Conservation (phyloP, 805 yeast genomes). For the Schwanniomyces polymorphus region DNA sequence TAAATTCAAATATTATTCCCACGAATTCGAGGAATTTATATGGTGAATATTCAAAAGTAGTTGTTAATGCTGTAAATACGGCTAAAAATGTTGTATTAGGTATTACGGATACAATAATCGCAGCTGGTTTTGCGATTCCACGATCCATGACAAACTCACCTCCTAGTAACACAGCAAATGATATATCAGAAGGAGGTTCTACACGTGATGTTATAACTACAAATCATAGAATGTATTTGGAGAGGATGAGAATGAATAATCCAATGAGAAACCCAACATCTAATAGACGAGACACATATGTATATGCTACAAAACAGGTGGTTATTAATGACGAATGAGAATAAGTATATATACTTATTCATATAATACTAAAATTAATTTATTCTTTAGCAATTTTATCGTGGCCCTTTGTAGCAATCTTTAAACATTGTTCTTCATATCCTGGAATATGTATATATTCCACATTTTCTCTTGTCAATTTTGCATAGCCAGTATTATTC, state of each 20-base stretch:
- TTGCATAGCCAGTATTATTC: conserved; percentile 62
- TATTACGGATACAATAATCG: conserved; percentile 54
- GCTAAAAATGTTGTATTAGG: conserved; percentile 41
- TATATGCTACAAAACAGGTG: conserved; percentile 39
- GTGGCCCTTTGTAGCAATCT: conserved; percentile 77
- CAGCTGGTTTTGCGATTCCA: conserved; percentile 59
- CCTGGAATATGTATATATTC: conserved; percentile 84
- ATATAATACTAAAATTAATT: neutral
- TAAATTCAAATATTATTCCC: neutral
- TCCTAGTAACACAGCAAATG: conserved; percentile 1
- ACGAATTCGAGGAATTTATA: neutral
- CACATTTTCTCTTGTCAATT: conserved; percentile 56
- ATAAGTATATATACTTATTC: conserved; percentile 1
- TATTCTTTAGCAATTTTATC: conserved; percentile 18
- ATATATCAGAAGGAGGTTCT: neutral
- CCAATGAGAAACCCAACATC: conserved; percentile 1
- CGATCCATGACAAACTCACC: conserved; percentile 44
- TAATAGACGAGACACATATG: conserved; percentile 31
- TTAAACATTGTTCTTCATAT: conserved; percentile 65
- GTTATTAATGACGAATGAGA: conserved; percentile 24
- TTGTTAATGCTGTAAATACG: conserved; percentile 2
- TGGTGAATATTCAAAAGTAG: neutral
- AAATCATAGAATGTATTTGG: neutral
- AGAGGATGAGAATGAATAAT: neutral
- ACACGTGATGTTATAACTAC: neutral